Evolutionary conservation across 2,329 filamentous ascomycete genomes (phyloP).

Genomic region (Microcyclospora tardicrescens): DNA sequence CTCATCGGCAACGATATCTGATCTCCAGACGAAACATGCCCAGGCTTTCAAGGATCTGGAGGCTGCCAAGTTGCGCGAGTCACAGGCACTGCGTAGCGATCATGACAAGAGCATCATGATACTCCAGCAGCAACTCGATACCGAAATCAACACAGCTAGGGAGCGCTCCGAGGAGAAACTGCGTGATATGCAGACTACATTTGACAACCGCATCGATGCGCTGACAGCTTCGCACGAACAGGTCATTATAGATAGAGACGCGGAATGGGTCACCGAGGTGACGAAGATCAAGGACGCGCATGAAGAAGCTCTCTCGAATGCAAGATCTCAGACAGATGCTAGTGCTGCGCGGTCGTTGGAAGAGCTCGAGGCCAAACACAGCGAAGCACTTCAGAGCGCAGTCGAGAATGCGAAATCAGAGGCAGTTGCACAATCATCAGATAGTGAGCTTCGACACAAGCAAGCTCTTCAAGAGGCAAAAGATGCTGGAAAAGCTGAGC

Average conservation of each 20-base stretch:
- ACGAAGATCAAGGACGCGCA: slow-evolving; percentile 5
- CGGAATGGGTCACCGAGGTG: slow-evolving; percentile 11
- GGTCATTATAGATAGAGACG: slow-evolving; percentile 10
- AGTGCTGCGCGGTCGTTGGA: slow-evolving; percentile 1
- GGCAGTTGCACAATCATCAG: slow-evolving; percentile 7
- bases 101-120: background rate
- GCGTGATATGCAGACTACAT: slow-evolving; percentile 2
- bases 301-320: background rate
- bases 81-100: no score
- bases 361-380: slow-evolving; percentile 9
- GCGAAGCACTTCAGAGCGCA: slow-evolving; percentile 7
- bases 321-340: background rate
- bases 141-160: slow-evolving; percentile 2
- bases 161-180: slow-evolving; percentile 4
- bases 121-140: background rate
- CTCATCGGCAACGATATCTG: no score
- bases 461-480: slow-evolving; percentile 10
- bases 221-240: slow-evolving; percentile 5
- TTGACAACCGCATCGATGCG: slow-evolving; percentile 1
- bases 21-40: background rate
- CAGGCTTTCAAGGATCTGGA: background rate
- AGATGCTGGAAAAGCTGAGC: slow-evolving; percentile 10
- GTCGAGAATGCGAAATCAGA: slow-evolving; percentile 6
- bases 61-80: background rate
- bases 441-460: slow-evolving; percentile 9